phyloP scores from a whole-genome alignment of 306 rosid genomes.

The Acacia acuminata region DNA sequence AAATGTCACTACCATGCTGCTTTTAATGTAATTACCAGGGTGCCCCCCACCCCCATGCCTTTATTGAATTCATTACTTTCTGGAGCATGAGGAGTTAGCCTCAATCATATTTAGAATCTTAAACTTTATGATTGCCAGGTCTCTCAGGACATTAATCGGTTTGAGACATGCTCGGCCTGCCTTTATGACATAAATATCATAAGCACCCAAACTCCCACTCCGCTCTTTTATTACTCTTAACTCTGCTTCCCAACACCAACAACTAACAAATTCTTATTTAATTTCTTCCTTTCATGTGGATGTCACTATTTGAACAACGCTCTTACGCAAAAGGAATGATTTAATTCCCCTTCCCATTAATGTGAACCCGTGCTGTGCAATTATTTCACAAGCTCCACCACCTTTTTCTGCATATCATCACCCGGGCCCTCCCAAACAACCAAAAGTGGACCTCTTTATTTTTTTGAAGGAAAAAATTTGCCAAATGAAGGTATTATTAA shows the following conservation, averaged over 20 bases:
- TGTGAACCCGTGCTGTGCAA: conserved; percentile 50
- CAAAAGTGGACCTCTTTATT: conserved; percentile 1
- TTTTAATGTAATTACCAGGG: conserved; percentile 49
- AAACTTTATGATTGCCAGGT: conserved; percentile 51
- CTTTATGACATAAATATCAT: conserved; percentile 50
- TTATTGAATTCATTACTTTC: conserved; percentile 40
- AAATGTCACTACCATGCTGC: conserved; percentile 33
- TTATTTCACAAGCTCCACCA: conserved; percentile 49
- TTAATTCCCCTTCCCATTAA: conserved; percentile 35
- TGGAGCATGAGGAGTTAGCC: conserved; percentile 19
- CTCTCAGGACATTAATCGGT: conserved; percentile 40
- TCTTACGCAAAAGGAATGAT: conserved; percentile 24
- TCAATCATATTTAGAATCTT: conserved; percentile 45
- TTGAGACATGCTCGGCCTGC: conserved; percentile 65
- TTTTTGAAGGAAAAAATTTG: neutral
- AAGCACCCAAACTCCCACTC: conserved; percentile 23
- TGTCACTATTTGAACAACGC: conserved; percentile 41
- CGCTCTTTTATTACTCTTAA: neutral
- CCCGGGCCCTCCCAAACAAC: conserved; percentile 6
- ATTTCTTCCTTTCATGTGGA: conserved; percentile 38
- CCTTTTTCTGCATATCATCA: conserved; percentile 39
- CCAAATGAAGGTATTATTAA: neutral
- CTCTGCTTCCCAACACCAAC: conserved; percentile 10
- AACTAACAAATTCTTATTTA: neutral
- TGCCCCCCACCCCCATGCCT: conserved; percentile 39